Conservation (phyloP, 129 eudicot genomes). For the Lactuca saligna region DNA sequence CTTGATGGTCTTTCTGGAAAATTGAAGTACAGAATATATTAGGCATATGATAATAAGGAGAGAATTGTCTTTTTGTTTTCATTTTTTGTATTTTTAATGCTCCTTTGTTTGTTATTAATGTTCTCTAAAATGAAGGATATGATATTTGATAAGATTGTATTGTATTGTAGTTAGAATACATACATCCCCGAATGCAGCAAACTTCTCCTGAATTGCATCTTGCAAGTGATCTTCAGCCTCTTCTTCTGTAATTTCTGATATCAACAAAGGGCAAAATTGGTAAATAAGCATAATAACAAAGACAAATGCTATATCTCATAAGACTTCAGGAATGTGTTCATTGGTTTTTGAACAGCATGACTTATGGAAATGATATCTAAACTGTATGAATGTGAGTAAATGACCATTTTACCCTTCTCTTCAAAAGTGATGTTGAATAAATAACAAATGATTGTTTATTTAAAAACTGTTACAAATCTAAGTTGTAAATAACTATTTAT, state of each 20-base stretch:
- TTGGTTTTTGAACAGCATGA: too few species aligned
- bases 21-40: constrained; percentile 22
- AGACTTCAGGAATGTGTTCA: background rate
- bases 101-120: background rate
- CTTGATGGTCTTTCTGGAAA: constrained; percentile 84
- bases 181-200: constrained; percentile 94
- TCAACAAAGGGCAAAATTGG: constrained; percentile 18
- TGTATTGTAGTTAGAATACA: constrained; percentile 22
- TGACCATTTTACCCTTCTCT: background rate
- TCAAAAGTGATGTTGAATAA: too few species aligned
- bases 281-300: constrained; percentile 14
- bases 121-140: constrained; percentile 9
- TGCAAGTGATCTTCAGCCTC: constrained; percentile 96
- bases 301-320: constrained; percentile 20
- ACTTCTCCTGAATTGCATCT: constrained; percentile 94
- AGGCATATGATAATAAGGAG: background rate
- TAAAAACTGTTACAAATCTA: too few species aligned
- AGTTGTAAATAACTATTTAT: too few species aligned
- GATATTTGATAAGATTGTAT: constrained; percentile 8
- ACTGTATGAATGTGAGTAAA: background rate
- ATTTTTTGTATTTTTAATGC: background rate
- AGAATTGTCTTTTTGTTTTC: background rate
- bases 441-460: too few species aligned
- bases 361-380: too few species aligned
- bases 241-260: constrained; percentile 88